A percentile compares a stretch with the other conserved stretches of the same genome.
Conservation (phyloP, 805 yeast genomes). For the Wickerhamiella cacticola region DNA sequence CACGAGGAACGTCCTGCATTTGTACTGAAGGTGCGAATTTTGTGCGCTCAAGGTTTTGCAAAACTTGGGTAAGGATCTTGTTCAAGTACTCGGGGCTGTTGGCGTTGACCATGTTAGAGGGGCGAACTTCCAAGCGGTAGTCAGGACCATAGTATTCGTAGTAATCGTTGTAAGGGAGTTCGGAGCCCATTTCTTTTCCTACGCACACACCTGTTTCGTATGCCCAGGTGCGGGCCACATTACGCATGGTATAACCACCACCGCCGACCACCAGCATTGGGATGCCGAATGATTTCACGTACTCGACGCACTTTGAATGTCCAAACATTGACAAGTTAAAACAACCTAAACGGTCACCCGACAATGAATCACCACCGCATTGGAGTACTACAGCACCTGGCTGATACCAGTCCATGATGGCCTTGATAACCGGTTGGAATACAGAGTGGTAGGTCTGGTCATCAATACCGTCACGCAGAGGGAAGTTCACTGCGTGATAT, state of each 20-base stretch:
- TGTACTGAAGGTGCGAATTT: slow-evolving; percentile 96
- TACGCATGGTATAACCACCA: slow-evolving; percentile 95
- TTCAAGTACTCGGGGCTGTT: slow-evolving; percentile 86
- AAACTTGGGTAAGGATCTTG: slow-evolving; percentile 65
- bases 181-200: slow-evolving; percentile 41
- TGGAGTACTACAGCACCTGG: slow-evolving; percentile 92
- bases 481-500: slow-evolving; percentile 80
- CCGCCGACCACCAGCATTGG: slow-evolving; percentile 93
- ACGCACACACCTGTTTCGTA: slow-evolving; percentile 78
- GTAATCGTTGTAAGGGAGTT: slow-evolving; percentile 85
- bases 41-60: slow-evolving; percentile 73
- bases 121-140: slow-evolving; percentile 85
- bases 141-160: slow-evolving; percentile 97
- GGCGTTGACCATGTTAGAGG: slow-evolving; percentile 93
- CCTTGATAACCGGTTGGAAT: slow-evolving; percentile 50
- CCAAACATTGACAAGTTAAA: slow-evolving; percentile 86
- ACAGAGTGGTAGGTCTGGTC: slow-evolving; percentile 85
- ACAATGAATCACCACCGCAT: slow-evolving; percentile 94
- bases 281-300: slow-evolving; percentile 73
- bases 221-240: slow-evolving; percentile 91
- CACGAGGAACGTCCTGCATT: slow-evolving; percentile 77
- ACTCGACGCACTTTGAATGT: slow-evolving; percentile 91
- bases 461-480: slow-evolving; percentile 89
- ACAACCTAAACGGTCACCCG: slow-evolving; percentile 87
- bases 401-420: slow-evolving; percentile 80